Conservation (phyloP, 2,329 filamentous ascomycete genomes). For the Chaetomiaceae sp. region DNA sequence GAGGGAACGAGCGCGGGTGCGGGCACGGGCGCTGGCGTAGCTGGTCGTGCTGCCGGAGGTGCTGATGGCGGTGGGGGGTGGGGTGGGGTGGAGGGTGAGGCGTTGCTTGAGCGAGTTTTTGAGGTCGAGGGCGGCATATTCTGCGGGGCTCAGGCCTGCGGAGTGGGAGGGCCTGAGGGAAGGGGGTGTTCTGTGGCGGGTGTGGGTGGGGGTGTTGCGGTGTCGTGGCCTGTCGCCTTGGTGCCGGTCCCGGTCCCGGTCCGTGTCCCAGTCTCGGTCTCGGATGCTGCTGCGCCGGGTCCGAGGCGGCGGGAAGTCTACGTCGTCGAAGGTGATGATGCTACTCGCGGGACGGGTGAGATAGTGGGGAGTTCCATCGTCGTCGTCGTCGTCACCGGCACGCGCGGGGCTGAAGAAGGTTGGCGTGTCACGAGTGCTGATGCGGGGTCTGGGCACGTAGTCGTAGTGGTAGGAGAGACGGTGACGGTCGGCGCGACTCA, state of each 20-base stretch:
- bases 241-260: neutral
- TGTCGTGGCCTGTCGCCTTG: neutral
- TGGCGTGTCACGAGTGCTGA: constrained; percentile 8
- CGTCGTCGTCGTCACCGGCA: neutral
- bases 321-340: constrained; percentile 9
- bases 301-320: neutral
- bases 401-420: neutral
- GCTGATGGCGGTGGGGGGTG: neutral
- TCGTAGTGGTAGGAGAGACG: constrained; percentile 9
- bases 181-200: neutral
- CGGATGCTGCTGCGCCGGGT: neutral
- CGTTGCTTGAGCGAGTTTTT: constrained; percentile 16
- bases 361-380: neutral
- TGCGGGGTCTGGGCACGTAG: neutral
- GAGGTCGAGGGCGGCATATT: neutral
- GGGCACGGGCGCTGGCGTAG: no score
- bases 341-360: constrained; percentile 4
- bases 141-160: neutral
- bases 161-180: constrained; percentile 2
- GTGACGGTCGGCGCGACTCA: constrained; percentile 13
- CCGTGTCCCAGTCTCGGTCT: neutral
- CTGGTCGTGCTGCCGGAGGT: no score
- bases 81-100: neutral
- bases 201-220: neutral
- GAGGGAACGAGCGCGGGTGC: no score